Evolutionary conservation across 176 grass and related monocot species (phyloP), one percentile per base, ranked within the genome.

Genomic region (Melocanna baccifera): DNA sequence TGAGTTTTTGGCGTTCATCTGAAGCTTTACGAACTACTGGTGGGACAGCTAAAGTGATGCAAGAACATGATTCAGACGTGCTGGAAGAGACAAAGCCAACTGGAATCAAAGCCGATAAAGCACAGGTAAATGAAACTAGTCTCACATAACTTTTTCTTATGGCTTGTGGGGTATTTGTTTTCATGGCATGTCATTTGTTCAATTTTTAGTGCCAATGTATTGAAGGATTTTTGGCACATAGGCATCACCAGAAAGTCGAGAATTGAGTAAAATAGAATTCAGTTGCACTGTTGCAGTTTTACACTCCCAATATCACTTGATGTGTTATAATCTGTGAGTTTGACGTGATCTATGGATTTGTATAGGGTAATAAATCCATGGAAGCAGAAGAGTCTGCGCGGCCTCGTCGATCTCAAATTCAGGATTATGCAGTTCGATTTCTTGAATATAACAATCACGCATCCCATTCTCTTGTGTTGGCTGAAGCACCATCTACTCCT

Each of bases 401-500:
- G 63, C 55, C 65, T 81, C 30, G 9, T 45, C 85, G 53, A 62
- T 84, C 82, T 77, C 62, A 77, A 58, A 87, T 98, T 78, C 86
- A 85, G 48, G 91, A 92, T 85, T 98, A 98, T 87, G 96, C 93
- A 85, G 61, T 92, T 88, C 86, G 87, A 69, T 92, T 92, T 81
- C 84, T 98, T 72, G 88, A 93, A 75, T 93, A 90, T 84, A 93
- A 90, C 75, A 91, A 87, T 82, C 74, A 23, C 47, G 53, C 84
- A 36, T 70, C 77, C 34, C 71, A 78, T 72, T 86, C 86, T 73
- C 55, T 73, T 52, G 78, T 84, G 70, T 83, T 90, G 26, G 85
- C 90, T 80, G 96, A 95, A 90, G 89, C 91, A 77, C 93, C 93
- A 43, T 83, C 85, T 62, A 93, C 96, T 87, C 91, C 93, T 87